A percentile compares a stretch with the other conserved stretches of the same genome.
phyloP scores from a whole-genome alignment of 768 basidiomycete species.

The Tulasnella sp. region DNA sequence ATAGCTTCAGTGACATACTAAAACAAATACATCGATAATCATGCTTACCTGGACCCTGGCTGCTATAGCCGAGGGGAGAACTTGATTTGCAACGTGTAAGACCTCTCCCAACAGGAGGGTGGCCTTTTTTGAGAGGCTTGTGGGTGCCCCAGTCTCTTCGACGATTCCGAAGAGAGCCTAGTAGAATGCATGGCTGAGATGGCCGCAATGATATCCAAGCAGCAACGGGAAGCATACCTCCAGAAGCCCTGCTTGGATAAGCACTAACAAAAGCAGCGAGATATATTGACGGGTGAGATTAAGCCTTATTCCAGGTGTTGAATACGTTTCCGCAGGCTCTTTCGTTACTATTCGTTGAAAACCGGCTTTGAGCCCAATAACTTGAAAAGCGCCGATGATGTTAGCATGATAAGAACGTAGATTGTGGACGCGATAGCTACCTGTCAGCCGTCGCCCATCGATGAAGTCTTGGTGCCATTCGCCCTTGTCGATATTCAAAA shows the following conservation, averaged over 20 bases:
- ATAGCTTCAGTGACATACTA: neutral
- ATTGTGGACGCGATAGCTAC: slow-evolving; percentile 24
- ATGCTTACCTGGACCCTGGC: slow-evolving; percentile 67
- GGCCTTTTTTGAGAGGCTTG: slow-evolving; percentile 75
- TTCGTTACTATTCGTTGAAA: neutral
- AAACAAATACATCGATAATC: neutral
- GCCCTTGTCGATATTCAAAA: slow-evolving; percentile 83
- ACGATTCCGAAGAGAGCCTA: slow-evolving; percentile 81
- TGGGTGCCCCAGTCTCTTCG: slow-evolving; percentile 58
- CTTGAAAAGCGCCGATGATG: slow-evolving; percentile 8
- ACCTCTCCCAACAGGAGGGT: slow-evolving; percentile 86
- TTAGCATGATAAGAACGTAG: neutral
- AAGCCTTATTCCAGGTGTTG: slow-evolving; percentile 38
- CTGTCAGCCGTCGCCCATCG: slow-evolving; percentile 75
- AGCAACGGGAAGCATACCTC: slow-evolving; percentile 58
- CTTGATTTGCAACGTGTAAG: slow-evolving; percentile 75
- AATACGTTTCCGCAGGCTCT: neutral
- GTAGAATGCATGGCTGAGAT: neutral
- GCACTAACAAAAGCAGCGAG: slow-evolving; percentile 69
- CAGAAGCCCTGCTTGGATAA: slow-evolving; percentile 77
- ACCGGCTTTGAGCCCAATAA: slow-evolving; percentile 17
- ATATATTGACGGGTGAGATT: slow-evolving; percentile 91
- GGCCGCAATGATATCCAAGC: too few species aligned
- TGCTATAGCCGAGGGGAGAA: slow-evolving; percentile 71
- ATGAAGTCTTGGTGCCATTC: slow-evolving; percentile 92